Conservation (phyloP, 352 stramenopile species). For the Elongisporangium senticosum region DNA sequence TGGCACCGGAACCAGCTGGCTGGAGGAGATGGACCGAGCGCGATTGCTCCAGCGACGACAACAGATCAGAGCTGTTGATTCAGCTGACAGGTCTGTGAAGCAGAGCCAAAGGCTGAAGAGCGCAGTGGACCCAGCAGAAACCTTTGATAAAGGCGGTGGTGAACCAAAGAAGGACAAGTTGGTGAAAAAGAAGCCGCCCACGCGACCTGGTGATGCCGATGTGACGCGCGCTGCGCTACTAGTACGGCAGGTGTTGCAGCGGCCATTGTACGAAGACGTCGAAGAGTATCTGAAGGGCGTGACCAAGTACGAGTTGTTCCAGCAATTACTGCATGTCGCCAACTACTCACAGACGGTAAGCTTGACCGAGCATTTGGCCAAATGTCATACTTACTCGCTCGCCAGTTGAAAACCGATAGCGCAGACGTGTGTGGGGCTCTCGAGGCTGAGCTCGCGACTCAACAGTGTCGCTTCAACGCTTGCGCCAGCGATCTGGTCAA, state of each 20-base stretch:
- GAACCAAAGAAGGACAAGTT: constrained; percentile 13
- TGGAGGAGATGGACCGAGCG: constrained; percentile 22
- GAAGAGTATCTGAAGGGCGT: constrained; percentile 25
- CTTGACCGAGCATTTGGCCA: no score
- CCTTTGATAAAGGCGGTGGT: neutral
- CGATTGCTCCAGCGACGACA: constrained; percentile 26
- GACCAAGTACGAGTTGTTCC: constrained; percentile 43
- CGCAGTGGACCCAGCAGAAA: neutral
- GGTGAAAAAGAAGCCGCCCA: neutral
- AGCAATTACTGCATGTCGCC: constrained; percentile 36
- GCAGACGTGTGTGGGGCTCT: constrained; percentile 14
- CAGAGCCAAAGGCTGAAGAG: constrained; percentile 14
- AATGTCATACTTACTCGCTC: constrained; percentile 1
- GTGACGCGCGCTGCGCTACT: constrained; percentile 29
- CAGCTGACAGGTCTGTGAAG: neutral
- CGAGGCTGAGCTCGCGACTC: constrained; percentile 11
- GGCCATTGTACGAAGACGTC: constrained; percentile 31
- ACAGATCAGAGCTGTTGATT: constrained; percentile 16
- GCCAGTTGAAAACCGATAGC: constrained; percentile 19
- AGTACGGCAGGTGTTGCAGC: constrained; percentile 46
- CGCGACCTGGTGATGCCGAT: constrained; percentile 4
- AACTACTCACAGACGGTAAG: constrained; percentile 36
- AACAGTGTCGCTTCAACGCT: constrained; percentile 20
- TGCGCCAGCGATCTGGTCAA: constrained; percentile 18
- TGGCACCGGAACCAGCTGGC: neutral